phyloP scores from a whole-genome alignment of 345 rosid species.

The Excoecaria agallocha region DNA sequence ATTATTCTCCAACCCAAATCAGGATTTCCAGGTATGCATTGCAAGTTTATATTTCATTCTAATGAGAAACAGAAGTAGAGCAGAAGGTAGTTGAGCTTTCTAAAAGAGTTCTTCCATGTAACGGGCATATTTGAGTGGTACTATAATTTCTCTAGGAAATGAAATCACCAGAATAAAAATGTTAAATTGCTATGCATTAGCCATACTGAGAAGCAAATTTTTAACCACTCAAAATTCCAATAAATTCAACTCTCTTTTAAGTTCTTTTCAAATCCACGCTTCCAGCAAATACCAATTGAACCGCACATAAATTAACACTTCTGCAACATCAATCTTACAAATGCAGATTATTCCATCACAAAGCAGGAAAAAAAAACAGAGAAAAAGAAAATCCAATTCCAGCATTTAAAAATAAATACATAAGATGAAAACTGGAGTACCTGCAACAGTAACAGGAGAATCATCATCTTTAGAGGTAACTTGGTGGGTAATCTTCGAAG shows the following conservation, averaged over 20 bases:
- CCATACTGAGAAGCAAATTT: not conserved
- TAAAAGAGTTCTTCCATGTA: not conserved
- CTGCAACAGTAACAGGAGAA: constrained; percentile 91
- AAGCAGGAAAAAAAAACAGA: not conserved
- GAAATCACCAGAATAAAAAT: not conserved
- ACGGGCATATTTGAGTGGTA: not conserved
- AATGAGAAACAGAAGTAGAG: not conserved
- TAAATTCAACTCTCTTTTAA: not conserved
- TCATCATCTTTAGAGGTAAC: constrained; percentile 78
- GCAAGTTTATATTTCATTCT: not conserved
- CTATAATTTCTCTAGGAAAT: not conserved
- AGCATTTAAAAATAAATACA: not conserved
- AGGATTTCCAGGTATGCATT: not conserved
- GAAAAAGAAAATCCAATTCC: too few species aligned
- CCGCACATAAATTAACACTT: not conserved
- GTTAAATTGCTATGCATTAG: not conserved
- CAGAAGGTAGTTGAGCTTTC: not conserved
- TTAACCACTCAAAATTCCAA: not conserved
- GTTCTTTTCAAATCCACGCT: not conserved
- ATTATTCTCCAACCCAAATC: not conserved
- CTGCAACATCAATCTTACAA: not conserved
- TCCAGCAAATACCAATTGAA: not conserved
- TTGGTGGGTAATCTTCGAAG: constrained; percentile 33
- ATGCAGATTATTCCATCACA: constrained; percentile 5
- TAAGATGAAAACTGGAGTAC: constrained; percentile 27